Evolutionary conservation across 176 grass and related monocot species (phyloP).

Genomic region (Phragmites australis): DNA sequence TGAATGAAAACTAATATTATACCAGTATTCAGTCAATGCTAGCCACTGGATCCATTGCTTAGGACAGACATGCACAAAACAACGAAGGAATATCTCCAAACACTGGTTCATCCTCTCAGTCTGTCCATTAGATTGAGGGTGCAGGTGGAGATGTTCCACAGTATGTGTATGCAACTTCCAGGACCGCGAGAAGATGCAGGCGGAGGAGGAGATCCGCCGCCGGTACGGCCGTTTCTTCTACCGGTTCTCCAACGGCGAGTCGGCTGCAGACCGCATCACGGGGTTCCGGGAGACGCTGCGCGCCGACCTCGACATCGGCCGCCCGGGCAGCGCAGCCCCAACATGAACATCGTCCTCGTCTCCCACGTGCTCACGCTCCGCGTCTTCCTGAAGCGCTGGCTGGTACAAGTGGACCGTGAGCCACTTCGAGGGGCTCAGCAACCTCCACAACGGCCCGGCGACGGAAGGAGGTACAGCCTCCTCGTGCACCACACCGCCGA

Average conservation of each 20-base stretch:
- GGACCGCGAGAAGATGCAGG: constrained; percentile 58
- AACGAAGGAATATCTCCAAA: no score
- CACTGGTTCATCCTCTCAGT: no score
- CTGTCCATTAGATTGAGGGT: no score
- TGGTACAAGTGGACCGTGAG: constrained; percentile 89
- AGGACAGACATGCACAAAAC: no score
- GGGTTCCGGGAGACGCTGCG: constrained; percentile 74
- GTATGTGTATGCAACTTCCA: constrained; percentile 94
- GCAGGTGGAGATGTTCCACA: no score
- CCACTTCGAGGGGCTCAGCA: constrained; percentile 62
- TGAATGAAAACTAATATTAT: no score
- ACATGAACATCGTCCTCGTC: constrained; percentile 71
- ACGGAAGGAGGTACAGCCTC: constrained; percentile 64
- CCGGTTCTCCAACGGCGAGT: constrained; percentile 73
- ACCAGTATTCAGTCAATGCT: no score
- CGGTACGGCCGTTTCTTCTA: constrained; percentile 81
- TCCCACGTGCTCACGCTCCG: constrained; percentile 67
- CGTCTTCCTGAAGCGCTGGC: constrained; percentile 79
- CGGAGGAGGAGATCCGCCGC: constrained; percentile 53
- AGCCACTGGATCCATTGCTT: no score
- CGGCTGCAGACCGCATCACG: constrained; percentile 78
- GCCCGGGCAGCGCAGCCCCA: constrained; percentile 27
- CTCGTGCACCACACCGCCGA: constrained; percentile 70
- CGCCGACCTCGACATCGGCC: constrained; percentile 73
- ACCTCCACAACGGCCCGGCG: constrained; percentile 57